These are phyloP conservation scores for Aspergillus sp. DNA, from an alignment of 2,329 filamentous ascomycete genomes.

Conservation along the genomic window DNA sequence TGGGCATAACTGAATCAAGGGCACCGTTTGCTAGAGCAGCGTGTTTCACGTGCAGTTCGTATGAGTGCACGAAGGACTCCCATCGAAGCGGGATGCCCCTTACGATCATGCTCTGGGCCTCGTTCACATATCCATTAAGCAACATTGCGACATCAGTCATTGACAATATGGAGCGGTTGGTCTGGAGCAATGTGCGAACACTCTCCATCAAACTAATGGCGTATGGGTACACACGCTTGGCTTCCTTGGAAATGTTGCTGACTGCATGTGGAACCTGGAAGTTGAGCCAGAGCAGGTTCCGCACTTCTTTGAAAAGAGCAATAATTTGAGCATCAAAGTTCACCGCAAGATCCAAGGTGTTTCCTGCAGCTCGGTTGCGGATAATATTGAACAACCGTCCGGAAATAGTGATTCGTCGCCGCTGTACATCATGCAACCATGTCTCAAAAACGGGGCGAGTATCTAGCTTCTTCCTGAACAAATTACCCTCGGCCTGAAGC, in stretches of 20 bases:
- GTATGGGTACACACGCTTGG: constrained; percentile 97
- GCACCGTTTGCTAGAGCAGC: constrained; percentile 59
- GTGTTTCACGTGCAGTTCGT: constrained; percentile 80
- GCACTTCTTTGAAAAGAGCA: constrained; percentile 95
- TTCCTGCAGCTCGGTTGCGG: constrained; percentile 85
- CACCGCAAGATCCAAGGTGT: constrained; percentile 81
- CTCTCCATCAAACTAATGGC: constrained; percentile 99
- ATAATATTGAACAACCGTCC: constrained; percentile 88
- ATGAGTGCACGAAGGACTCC: constrained; percentile 97
- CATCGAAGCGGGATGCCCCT: constrained; percentile 90
- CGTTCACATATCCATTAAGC: constrained; percentile 86
- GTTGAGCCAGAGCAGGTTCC: constrained; percentile 92
- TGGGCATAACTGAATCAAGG: constrained; percentile 57
- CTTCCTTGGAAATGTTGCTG: constrained; percentile 94
- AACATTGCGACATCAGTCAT: constrained; percentile 88
- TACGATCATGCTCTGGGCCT: constrained; percentile 76
- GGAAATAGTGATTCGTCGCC: constrained; percentile 85
- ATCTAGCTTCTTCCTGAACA: constrained; percentile 95
- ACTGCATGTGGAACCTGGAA: constrained; percentile 93
- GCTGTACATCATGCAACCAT: constrained; percentile 87
- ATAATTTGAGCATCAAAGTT: constrained; percentile 99
- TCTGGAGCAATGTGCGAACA: constrained; percentile 89
- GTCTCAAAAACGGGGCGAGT: constrained; percentile 92
- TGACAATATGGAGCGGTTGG: constrained; percentile 74
- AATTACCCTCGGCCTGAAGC: constrained; percentile 82